Base-by-base conservation (phyloP, 1,284 basidiomycete genomes). In the Rhizopogon parksii region DNA sequence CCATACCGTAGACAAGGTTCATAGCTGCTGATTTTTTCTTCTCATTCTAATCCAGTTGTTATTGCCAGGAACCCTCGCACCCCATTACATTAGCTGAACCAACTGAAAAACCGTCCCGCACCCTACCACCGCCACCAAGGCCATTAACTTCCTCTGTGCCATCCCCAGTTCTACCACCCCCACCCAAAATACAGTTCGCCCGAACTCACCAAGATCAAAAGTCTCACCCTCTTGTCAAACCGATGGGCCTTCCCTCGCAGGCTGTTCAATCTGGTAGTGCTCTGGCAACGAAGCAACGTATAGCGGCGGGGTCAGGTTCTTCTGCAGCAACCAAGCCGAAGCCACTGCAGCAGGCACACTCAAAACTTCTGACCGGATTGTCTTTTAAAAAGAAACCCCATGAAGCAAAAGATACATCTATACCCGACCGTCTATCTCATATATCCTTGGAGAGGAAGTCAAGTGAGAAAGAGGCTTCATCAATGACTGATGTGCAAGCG, bases 261-360 rank as follows among this genome's bases (percentile, higher is more conserved):
- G 65, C 53, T n/a, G 50, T 59, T 12, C 53, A 60, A n/a, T 54
- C 63, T 35, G 65, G 62, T 14, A 69, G 66, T 49, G 70, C 68
- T 8, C 67, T 79, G 34, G 67, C 70, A 30, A 80, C 77, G 1
- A 80, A 80, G 56, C 72, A 77, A 46, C 70, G 76, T 3, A 58
- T 80, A 8, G 68, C 68, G 25, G 68, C 71, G 43, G 67, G 67
- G n/a, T 69, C 70, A 3, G 57, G 74, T 49, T 61, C 57, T 6
- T 66, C 65, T 11, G 61, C 62, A 17, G 52, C 64, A 27, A 57
- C 63, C 12, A 55, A 66, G 49, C 60, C 67, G 1, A 57, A 65
- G 21, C 53, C 65, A 2, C 58, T 62, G 39, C 53, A 69, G 21
- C 57, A 57, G 2, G 15, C 24, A 17, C 15, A 36, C 36, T 53